Conservation (phyloP, 2,329 filamentous ascomycete species). For the Sporothrix schenckii region DNA sequence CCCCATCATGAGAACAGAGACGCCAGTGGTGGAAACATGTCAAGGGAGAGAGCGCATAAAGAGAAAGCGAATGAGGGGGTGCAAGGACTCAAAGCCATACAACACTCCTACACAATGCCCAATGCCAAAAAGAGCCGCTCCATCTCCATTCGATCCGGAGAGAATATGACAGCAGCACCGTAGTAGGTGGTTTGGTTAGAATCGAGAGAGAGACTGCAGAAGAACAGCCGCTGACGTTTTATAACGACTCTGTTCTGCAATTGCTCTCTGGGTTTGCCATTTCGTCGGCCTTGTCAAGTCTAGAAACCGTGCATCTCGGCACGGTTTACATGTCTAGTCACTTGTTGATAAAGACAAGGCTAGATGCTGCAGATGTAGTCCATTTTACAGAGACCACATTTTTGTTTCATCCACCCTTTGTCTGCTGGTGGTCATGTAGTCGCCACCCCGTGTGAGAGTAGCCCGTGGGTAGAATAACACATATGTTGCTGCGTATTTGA, state of each 20-base stretch:
- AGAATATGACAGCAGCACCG: neutral
- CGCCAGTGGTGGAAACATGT: neutral
- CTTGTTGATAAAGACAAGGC: neutral
- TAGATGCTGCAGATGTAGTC: neutral
- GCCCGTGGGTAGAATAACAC: neutral
- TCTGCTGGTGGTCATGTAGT: neutral
- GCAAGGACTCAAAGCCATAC: neutral
- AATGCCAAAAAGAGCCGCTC: neutral
- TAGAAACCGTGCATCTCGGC: neutral
- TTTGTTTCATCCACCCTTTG: neutral
- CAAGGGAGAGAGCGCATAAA: neutral
- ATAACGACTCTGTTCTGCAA: too few relatives aligned
- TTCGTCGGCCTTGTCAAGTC: neutral
- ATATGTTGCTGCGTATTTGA: neutral
- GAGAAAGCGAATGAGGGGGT: neutral
- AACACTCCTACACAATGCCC: constrained; percentile 25
- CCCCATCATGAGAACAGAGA: constrained; percentile 13
- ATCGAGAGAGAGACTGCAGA: neutral
- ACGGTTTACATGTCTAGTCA: neutral
- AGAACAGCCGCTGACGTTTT: too few relatives aligned
- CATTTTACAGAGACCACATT: constrained; percentile 26
- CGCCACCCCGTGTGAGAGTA: too few relatives aligned
- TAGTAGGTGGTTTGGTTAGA: neutral
- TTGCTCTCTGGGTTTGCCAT: neutral
- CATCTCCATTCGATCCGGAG: neutral